Evolutionary conservation across 768 basidiomycete genomes (phyloP).

Genomic region (Tephrocybe sp.): DNA sequence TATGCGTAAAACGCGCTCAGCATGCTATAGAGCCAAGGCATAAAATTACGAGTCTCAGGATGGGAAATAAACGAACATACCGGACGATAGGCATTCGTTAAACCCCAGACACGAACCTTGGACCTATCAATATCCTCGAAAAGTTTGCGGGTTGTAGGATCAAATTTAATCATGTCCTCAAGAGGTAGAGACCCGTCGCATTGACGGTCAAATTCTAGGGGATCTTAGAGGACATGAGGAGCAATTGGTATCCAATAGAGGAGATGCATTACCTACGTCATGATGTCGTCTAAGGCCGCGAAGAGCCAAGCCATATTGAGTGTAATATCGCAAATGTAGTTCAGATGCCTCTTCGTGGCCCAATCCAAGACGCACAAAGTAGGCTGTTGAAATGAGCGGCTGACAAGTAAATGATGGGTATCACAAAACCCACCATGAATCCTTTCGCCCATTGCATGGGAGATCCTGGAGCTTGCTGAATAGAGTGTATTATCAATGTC

Average conservation of each 20-base stretch:
- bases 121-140: conserved; percentile 76
- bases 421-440: conserved; percentile 57
- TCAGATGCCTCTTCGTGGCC: conserved; percentile 63
- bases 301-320: conserved; percentile 78
- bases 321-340: conserved; percentile 72
- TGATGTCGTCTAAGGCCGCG: conserved; percentile 78
- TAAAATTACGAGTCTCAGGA: neutral
- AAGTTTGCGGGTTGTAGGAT: conserved; percentile 59
- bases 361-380: conserved; percentile 72
- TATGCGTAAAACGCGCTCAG: conserved; percentile 73
- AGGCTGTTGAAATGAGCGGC: conserved; percentile 41
- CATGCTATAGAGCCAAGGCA: conserved; percentile 52
- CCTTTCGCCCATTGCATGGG: conserved; percentile 73
- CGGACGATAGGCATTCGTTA: conserved; percentile 80
- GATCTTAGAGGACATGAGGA: conserved; percentile 41
- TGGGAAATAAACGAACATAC: conserved; percentile 36
- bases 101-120: conserved; percentile 78
- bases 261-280: conserved; percentile 52
- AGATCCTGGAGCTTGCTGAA: conserved; percentile 70
- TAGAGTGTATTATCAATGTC: conserved; percentile 91
- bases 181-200: conserved; percentile 85
- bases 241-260: neutral
- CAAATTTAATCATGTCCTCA: conserved; percentile 71
- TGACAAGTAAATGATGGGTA: neutral
- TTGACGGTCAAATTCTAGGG: conserved; percentile 78